Base-by-base conservation (phyloP, 768 basidiomycete genomes). In the Leccinum boreale region DNA sequence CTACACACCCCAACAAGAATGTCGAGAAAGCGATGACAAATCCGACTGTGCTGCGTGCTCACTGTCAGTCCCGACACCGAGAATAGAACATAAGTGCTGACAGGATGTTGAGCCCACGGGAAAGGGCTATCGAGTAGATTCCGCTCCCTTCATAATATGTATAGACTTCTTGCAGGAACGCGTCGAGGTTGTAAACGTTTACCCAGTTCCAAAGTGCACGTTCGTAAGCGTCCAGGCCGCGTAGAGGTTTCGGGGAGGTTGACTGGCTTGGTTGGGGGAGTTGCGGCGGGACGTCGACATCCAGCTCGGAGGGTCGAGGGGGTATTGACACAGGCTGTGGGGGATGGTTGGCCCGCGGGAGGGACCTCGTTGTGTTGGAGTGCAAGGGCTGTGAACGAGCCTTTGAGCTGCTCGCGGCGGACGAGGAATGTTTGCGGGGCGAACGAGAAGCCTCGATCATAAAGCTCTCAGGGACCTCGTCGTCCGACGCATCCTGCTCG, bases 21-120 rank as follows among this genome's bases (percentile, higher is more conserved):
- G 95, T 96, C 12, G 97, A 96, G 74, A 99, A 99, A n/a, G 82
- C 84, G 65, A 98, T 98, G 52, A 98, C 96, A 74, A 98, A 99
- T 48, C 94, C 95, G 23, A 97, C 87, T 61, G 96, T 99, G 63
- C 97, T 99, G 72, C 35, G 54, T 64, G 64, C 61, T 57, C 67
- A 60, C 56, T 31, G 70, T 74, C 59, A 69, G 70, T 56, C 29
- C 57, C 36, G 23, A 49, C 35, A 53, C 15, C 60, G 15, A 58
- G 51, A 62, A 66, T 53, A 62, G 44, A 62, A n/a, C 52, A 57
- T 55, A 60, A 60, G 48, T 61, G 85, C 94, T 70, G 65, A 98
- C 97, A 98, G 76, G 64, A 99, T 83, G 72, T 99, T 98, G n/a
- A 99, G 80, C 19, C 92, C 89, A 47, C 91, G 81, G 9, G 90